Conservation (phyloP, 2,329 filamentous ascomycete genomes). For the Tolypocladium album region DNA sequence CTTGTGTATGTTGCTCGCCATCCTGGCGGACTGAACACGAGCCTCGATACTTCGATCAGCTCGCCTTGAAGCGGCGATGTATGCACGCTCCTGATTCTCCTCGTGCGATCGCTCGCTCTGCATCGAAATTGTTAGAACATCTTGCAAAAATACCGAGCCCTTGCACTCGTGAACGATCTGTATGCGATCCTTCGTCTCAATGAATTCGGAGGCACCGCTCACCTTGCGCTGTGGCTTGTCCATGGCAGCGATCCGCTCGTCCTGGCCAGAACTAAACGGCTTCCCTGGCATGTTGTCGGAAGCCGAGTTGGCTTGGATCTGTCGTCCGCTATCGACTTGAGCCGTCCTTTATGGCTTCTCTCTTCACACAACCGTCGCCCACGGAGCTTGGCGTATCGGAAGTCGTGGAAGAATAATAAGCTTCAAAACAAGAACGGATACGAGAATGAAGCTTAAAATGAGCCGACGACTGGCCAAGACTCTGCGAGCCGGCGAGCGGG, state of each 20-base stretch:
- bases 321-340: background rate
- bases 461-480: background rate
- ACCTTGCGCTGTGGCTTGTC: slow-evolving; percentile 1
- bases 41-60: slow-evolving; percentile 82
- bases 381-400: background rate
- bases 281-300: background rate
- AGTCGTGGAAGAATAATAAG: background rate
- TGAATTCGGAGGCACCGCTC: background rate
- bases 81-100: slow-evolving; percentile 79
- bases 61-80: slow-evolving; percentile 81
- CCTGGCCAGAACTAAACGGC: background rate
- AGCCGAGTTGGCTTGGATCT: background rate
- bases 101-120: slow-evolving; percentile 68
- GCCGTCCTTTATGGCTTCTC: background rate
- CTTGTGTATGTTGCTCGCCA: slow-evolving; percentile 88
- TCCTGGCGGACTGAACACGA: slow-evolving; percentile 73
- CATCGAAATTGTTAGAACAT: background rate
- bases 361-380: background rate
- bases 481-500: background rate
- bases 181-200: background rate
- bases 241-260: background rate
- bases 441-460: background rate
- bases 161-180: too few relatives aligned
- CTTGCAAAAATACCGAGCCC: too few relatives aligned
- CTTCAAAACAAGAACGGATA: background rate